phyloP scores from a whole-genome alignment of 2,329 filamentous ascomycete genomes.

The Pseudocercospora fuligena region DNA sequence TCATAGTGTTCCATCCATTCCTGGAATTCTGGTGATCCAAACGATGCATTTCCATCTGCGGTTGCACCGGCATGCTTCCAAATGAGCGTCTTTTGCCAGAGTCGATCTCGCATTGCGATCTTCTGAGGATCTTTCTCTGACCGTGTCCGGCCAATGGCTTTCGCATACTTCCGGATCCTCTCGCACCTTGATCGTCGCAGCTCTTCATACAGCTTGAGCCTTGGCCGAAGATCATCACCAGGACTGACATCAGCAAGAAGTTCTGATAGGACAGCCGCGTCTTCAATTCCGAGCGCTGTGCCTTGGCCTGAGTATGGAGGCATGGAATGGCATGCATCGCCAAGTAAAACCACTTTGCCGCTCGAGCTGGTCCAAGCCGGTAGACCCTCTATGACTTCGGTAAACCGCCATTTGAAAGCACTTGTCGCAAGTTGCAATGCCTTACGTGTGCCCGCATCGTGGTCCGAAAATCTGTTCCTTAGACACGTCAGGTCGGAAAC shows the following conservation, averaged over 20 bases:
- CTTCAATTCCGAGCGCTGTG: slow-evolving; percentile 19
- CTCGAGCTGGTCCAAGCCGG: slow-evolving; percentile 14
- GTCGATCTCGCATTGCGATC: slow-evolving; percentile 11
- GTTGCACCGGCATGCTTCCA: not conserved
- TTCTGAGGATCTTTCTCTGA: slow-evolving; percentile 6
- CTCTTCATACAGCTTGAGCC: slow-evolving; percentile 12
- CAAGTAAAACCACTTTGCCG: slow-evolving; percentile 17
- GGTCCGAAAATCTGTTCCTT: not conserved
- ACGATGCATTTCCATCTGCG: slow-evolving; percentile 10
- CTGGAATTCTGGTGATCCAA: slow-evolving; percentile 11
- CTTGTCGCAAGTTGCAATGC: slow-evolving; percentile 6
- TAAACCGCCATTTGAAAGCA: slow-evolving; percentile 21
- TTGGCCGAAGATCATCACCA: not conserved
- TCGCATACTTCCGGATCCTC: slow-evolving; percentile 15
- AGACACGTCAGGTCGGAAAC: slow-evolving; percentile 7
- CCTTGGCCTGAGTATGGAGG: slow-evolving; percentile 15
- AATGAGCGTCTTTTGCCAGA: slow-evolving; percentile 9
- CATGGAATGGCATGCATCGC: slow-evolving; percentile 19
- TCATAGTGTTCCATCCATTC: slow-evolving; percentile 15
- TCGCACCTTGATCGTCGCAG: slow-evolving; percentile 14
- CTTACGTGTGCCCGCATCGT: not conserved
- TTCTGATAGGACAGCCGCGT: slow-evolving; percentile 19
- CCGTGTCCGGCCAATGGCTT: slow-evolving; percentile 7
- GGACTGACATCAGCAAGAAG: slow-evolving; percentile 9
- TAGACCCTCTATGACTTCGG: slow-evolving; percentile 1